A percentile compares a stretch with the other conserved stretches of the same genome.
Conservation (phyloP, 192 early-diverging fungal genomes). For the Anaeromyces robustus region DNA sequence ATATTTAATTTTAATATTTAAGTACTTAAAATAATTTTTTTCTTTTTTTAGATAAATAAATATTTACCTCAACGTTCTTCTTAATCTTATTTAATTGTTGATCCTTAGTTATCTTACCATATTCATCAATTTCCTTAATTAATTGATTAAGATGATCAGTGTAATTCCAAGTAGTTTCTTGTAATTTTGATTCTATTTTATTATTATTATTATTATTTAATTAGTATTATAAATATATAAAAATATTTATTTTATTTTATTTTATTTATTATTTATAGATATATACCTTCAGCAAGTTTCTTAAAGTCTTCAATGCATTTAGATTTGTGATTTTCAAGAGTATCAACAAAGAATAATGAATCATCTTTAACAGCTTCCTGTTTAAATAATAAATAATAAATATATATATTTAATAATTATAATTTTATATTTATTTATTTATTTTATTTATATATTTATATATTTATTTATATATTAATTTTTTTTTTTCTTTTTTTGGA, state of each 20-base stretch:
- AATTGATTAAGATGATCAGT: not conserved
- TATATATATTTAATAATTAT: slow-evolving; percentile 2
- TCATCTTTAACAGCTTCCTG: not conserved
- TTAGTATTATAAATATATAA: too few species aligned
- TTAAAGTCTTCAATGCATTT: slow-evolving; percentile 28
- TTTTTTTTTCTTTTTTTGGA: too few species aligned
- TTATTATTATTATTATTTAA: too few species aligned
- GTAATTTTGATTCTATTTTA: not conserved
- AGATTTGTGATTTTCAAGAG: slow-evolving; percentile 24
- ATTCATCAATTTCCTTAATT: not conserved
- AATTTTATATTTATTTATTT: slow-evolving; percentile 27
- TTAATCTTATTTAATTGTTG: not conserved
- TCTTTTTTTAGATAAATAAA: too few species aligned
- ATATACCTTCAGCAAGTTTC: slow-evolving; percentile 22
- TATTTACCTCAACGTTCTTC: not conserved
- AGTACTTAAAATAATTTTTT: too few species aligned
- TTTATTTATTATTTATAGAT: not conserved
- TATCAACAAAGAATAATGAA: slow-evolving; percentile 32
- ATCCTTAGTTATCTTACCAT: not conserved
- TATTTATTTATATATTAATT: too few species aligned
- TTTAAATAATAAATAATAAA: slow-evolving; percentile 8
- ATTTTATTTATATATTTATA: slow-evolving; percentile 6
- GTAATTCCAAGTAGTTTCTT: not conserved
- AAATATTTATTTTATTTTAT: too few species aligned
- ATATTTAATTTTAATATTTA: too few species aligned